Evolutionary conservation across 2,329 filamentous ascomycete genomes (phyloP), one percentile per base, ranked within the genome.

Genomic region (Penicillium sp.): DNA sequence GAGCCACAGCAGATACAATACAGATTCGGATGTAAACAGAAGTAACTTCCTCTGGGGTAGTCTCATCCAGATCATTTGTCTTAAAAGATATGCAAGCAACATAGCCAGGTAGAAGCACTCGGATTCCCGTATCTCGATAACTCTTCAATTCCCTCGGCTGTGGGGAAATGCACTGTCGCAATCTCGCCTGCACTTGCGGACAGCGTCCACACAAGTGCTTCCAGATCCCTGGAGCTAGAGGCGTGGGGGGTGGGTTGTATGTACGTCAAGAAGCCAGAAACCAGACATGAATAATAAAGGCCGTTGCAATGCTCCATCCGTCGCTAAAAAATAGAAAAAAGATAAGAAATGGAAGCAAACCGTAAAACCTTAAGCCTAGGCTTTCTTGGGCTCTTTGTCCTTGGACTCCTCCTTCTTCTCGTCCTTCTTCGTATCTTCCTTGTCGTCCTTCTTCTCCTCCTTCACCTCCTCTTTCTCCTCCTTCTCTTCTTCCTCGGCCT

Each of bases 251-350:
- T 48, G 48, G 52, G 44, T 58, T 53, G 51, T 62, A 63, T 63
- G 63, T 64, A 64, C 60, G 57, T 60, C 58, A 63, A 46, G 51
- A 49, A 54, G 50, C 51, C 51, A 53, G 46, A 61, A 53, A 52
- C 45, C 52, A 46, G 45, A 47, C 13, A 53, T 33, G 55, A 61
- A 61, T 58, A 61, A 66, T 61, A 62, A 61, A 66, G 61, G 59
- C 55, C 61, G 55, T 63, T 60, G 63, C 62, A 64, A 67, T 67
- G 64, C 64, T 66, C 63, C 64, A 64, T 63, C 61, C 60, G 59
- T 63, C 64, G 60, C 63, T 63, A 65, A 64, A 65, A 63, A 55
- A 58, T 50, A 43, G 49, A 57, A 45, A 49, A 55, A 59, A 57
- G 44, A 53, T 35, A 33, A 31, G n/a, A 19, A 39, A 19, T 22